Conservation (phyloP, 371 early-diverging fungal species). For the Fennellomyces sp. region DNA sequence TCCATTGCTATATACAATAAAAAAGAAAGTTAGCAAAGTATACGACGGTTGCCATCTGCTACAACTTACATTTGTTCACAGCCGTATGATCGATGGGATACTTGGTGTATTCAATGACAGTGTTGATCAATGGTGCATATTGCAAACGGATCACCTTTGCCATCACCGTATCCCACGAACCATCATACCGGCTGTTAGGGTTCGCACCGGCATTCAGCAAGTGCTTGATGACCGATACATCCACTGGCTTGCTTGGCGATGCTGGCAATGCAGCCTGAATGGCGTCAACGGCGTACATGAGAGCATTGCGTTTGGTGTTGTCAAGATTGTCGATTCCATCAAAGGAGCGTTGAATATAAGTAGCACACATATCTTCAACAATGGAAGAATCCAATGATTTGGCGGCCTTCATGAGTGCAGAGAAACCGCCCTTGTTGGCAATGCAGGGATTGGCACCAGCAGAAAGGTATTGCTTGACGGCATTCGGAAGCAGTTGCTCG, state of each 20-base stretch:
- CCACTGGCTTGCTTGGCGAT: neutral
- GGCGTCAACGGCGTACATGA: constrained; percentile 32
- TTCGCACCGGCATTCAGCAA: constrained; percentile 26
- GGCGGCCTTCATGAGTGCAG: constrained; percentile 28
- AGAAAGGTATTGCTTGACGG: constrained; percentile 24
- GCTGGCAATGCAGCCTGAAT: neutral
- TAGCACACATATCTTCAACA: neutral
- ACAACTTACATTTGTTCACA: constrained; percentile 30
- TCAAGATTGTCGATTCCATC: constrained; percentile 24
- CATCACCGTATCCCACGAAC: constrained; percentile 30
- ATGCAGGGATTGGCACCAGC: constrained; percentile 44
- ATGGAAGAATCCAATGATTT: neutral
- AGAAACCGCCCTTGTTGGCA: constrained; percentile 16
- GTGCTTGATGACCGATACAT: constrained; percentile 5
- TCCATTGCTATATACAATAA: constrained; percentile 12
- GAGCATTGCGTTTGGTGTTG: constrained; percentile 20
- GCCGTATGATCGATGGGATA: constrained; percentile 20
- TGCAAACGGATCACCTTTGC: constrained; percentile 24
- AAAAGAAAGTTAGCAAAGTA: neutral
- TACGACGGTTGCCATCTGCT: too few species aligned
- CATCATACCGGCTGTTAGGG: constrained; percentile 21
- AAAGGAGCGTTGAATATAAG: neutral
- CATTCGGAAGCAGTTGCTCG: constrained; percentile 8
- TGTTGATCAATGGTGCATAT: constrained; percentile 13
- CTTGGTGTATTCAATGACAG: constrained; percentile 7